phyloP scores from a whole-genome alignment of 2,329 filamentous ascomycete species.

The Trichoderma koningiopsis region DNA sequence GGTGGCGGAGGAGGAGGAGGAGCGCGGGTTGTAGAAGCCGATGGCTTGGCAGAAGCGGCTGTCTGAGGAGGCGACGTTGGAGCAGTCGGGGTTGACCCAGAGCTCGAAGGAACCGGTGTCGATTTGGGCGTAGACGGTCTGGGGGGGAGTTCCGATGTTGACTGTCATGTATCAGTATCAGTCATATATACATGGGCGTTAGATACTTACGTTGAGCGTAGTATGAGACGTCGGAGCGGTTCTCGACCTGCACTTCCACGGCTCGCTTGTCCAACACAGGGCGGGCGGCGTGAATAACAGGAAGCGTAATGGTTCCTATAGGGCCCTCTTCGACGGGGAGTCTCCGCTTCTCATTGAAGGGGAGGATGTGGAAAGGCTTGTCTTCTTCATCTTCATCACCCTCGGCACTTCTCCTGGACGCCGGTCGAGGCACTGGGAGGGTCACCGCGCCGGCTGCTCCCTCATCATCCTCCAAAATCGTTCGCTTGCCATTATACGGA shows the following conservation, averaged over 20 bases:
- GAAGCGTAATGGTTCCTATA: constrained; percentile 34
- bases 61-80: constrained; percentile 46
- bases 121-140: constrained; percentile 56
- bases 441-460: constrained; percentile 23
- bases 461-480: constrained; percentile 10
- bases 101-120: constrained; percentile 64
- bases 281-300: constrained; percentile 37
- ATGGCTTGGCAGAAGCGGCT: constrained; percentile 49
- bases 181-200: neutral
- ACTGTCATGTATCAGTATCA: constrained; percentile 32
- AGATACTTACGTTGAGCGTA: constrained; percentile 49
- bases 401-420: constrained; percentile 7
- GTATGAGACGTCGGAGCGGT: constrained; percentile 57
- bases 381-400: neutral
- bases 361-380: constrained; percentile 20
- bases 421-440: constrained; percentile 22
- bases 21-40: constrained; percentile 47
- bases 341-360: constrained; percentile 17
- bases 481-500: constrained; percentile 6
- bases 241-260: constrained; percentile 49
- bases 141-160: constrained; percentile 56
- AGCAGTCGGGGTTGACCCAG: constrained; percentile 64
- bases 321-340: constrained; percentile 21
- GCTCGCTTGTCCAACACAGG: constrained; percentile 44
- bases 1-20: constrained; percentile 44